These are phyloP conservation scores for Fraxinus dipetala DNA, from an alignment of 305 asterid genomes.

Conservation along the genomic window DNA sequence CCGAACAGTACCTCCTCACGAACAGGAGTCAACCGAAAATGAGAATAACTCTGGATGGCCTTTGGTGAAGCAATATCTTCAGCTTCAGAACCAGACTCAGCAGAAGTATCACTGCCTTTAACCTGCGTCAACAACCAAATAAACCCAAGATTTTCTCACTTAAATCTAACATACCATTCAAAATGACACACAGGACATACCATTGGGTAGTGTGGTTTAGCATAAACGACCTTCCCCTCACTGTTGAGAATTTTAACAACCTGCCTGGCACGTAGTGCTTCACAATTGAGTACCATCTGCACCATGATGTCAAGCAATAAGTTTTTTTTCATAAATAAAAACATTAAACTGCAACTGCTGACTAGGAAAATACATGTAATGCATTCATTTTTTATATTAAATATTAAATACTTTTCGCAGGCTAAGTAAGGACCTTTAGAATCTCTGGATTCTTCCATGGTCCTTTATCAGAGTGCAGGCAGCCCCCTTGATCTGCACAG, in stretches of 20 bases:
- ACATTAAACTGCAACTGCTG: background rate
- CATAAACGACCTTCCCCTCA: conserved; percentile 90
- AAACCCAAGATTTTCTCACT: conserved; percentile 11
- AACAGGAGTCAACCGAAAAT: conserved; percentile 92
- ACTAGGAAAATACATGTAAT: conserved; percentile 9
- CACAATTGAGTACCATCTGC: conserved; percentile 86
- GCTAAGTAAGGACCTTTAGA: conserved; percentile 53
- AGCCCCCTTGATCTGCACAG: conserved; percentile 87
- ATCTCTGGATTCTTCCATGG: conserved; percentile 96
- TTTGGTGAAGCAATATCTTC: conserved; percentile 94
- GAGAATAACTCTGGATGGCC: conserved; percentile 74
- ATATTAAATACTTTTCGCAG: background rate
- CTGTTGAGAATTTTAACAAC: conserved; percentile 86
- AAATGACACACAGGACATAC: conserved; percentile 36
- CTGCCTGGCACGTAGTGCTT: conserved; percentile 87
- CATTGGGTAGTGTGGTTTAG: conserved; percentile 71
- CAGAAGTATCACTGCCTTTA: conserved; percentile 92
- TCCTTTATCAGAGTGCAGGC: conserved; percentile 96
- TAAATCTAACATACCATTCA: conserved; percentile 3
- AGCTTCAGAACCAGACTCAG: conserved; percentile 99
- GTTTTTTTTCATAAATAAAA: background rate
- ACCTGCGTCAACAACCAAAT: conserved; percentile 42
- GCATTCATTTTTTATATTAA: background rate
- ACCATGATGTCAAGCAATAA: conserved; percentile 23
- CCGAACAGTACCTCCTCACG: conserved; percentile 72